These are phyloP conservation scores for Lathyrus sativus DNA, from an alignment of 306 rosid genomes.

Conservation along the genomic window DNA sequence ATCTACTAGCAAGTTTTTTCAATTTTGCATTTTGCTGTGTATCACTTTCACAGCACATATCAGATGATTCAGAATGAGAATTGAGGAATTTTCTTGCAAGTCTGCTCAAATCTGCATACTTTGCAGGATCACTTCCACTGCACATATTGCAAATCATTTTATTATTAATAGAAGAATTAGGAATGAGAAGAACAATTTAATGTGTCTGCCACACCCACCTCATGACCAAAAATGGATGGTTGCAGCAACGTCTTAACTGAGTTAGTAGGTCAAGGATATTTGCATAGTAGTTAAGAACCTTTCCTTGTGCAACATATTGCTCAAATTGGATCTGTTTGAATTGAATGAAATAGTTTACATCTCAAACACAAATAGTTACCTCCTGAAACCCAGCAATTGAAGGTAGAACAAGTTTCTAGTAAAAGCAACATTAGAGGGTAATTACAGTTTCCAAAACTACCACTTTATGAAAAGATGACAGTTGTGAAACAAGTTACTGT, in stretches of 20 bases:
- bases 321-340: constrained; percentile 76
- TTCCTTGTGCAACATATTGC: constrained; percentile 79
- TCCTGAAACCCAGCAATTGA: constrained; percentile 1
- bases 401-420: constrained; percentile 8
- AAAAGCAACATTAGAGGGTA: not conserved
- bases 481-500: not conserved
- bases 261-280: constrained; percentile 80
- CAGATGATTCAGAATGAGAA: constrained; percentile 21
- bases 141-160: constrained; percentile 28
- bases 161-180: constrained; percentile 16
- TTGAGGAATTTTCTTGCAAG: constrained; percentile 40
- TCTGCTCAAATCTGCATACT: constrained; percentile 46
- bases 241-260: constrained; percentile 87
- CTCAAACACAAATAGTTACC: constrained; percentile 3
- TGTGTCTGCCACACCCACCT: constrained; percentile 48
- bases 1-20: constrained; percentile 59
- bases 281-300: constrained; percentile 76
- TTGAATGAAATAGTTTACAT: constrained; percentile 15
- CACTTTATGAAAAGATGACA: not conserved
- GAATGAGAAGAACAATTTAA: constrained; percentile 8
- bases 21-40: constrained; percentile 53
- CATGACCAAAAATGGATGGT: constrained; percentile 83
- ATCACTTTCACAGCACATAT: constrained; percentile 41
- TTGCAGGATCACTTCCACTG: constrained; percentile 41
- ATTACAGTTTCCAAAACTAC: not conserved